These are phyloP conservation scores for Colletotrichum sp. DNA, from an alignment of 2,329 filamentous ascomycete species.

Conservation along the genomic window DNA sequence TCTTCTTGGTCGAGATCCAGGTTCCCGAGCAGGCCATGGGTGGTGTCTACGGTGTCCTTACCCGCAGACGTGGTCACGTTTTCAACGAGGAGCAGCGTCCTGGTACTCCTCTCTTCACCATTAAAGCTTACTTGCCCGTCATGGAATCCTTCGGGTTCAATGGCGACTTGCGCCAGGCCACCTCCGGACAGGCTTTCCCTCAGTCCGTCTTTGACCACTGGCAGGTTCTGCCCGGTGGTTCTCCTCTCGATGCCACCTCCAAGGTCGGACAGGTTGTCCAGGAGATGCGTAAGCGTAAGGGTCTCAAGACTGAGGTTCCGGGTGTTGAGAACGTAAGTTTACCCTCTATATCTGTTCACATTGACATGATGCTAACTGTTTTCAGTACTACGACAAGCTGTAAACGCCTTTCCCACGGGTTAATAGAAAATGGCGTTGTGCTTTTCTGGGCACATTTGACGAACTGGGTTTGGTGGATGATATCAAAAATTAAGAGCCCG, in stretches of 20 bases:
- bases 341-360: not conserved
- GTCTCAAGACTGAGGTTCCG: constrained; percentile 95
- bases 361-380: constrained; percentile 28
- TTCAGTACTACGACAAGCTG: constrained; percentile 98
- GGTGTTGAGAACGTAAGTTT: constrained; percentile 91
- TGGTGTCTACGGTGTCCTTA: constrained; percentile 99
- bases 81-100: constrained; percentile 98
- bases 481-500: constrained; percentile 29
- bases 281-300: constrained; percentile 98
- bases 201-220: constrained; percentile 99
- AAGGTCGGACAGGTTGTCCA: constrained; percentile 85
- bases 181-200: constrained; percentile 97
- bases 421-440: constrained; percentile 52
- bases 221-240: constrained; percentile 94
- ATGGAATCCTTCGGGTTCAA: constrained; percentile 99
- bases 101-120: constrained; percentile 98
- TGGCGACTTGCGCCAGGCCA: constrained; percentile 91
- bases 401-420: constrained; percentile 62
- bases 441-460: constrained; percentile 45
- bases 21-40: constrained; percentile 99
- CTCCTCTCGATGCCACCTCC: constrained; percentile 80
- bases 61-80: constrained; percentile 97
- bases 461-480: constrained; percentile 42
- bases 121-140: constrained; percentile 97
- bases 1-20: constrained; percentile 99